Evolutionary conservation across 208 protist genomes (phyloP).

Genomic region (Leishmania lainsoni): DNA sequence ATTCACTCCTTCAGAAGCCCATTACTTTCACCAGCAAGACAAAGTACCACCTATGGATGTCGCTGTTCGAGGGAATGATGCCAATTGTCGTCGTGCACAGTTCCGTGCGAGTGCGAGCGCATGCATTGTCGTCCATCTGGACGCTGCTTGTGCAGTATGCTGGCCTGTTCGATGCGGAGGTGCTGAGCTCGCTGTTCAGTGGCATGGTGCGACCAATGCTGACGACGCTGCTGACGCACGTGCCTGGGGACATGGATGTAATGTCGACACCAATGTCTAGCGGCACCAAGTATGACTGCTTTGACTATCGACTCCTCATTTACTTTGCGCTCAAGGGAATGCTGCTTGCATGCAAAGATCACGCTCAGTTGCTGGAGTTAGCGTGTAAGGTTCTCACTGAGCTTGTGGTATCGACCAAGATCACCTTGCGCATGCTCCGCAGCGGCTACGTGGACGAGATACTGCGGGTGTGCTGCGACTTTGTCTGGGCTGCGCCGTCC

Average conservation of each 20-base stretch:
- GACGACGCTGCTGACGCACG: conserved; percentile 52
- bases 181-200: conserved; percentile 67
- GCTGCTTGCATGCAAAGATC: conserved; percentile 52
- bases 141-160: conserved; percentile 61
- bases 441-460: conserved; percentile 51
- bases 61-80: conserved; percentile 79
- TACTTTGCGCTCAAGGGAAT: conserved; percentile 69
- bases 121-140: conserved; percentile 71
- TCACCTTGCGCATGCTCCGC: conserved; percentile 42
- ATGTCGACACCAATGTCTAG: conserved; percentile 22
- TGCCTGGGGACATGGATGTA: conserved; percentile 24
- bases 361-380: conserved; percentile 47
- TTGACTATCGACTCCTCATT: conserved; percentile 79
- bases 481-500: conserved; percentile 35
- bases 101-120: conserved; percentile 67
- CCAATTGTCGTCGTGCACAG: conserved; percentile 74
- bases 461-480: conserved; percentile 60
- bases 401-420: conserved; percentile 27
- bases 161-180: conserved; percentile 49
- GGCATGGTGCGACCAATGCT: conserved; percentile 72
- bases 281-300: conserved; percentile 30
- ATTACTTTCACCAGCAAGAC: conserved; percentile 52
- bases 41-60: conserved; percentile 81
- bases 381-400: conserved; percentile 50
- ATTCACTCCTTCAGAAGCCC: conserved; percentile 57